Evolutionary conservation across 1,284 basidiomycete genomes (phyloP).

Genomic region (Ceratobasidium theobromae): DNA sequence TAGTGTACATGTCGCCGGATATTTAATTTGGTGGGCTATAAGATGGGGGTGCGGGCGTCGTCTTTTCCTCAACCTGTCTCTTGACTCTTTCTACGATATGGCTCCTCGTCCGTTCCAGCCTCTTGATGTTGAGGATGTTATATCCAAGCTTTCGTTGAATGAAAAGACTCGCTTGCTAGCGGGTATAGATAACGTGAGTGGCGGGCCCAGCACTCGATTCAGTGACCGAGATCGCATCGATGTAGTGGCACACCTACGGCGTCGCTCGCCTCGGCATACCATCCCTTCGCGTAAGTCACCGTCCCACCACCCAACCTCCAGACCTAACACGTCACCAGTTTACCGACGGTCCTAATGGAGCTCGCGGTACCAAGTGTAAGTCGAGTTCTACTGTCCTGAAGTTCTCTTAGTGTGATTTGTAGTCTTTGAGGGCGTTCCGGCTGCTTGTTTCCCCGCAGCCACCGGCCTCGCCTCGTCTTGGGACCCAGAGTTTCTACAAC

Average conservation of each 20-base stretch:
- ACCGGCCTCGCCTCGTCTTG: slow-evolving; percentile 38
- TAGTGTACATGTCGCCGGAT: neutral
- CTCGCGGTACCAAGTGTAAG: slow-evolving; percentile 34
- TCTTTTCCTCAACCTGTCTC: neutral
- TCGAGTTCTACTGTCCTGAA: neutral
- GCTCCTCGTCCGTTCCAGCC: slow-evolving; percentile 32
- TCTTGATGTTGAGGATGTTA: slow-evolving; percentile 33
- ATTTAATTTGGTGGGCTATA: neutral
- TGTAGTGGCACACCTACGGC: slow-evolving; percentile 33
- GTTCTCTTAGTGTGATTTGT: neutral
- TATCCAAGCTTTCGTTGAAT: slow-evolving; percentile 32
- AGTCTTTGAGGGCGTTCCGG: slow-evolving; percentile 28
- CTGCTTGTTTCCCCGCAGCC: slow-evolving; percentile 34
- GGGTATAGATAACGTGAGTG: slow-evolving; percentile 35
- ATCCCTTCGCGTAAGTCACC: slow-evolving; percentile 26
- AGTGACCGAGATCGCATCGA: too few relatives aligned
- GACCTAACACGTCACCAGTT: neutral
- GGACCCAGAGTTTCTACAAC: slow-evolving; percentile 35
- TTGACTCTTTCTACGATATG: neutral
- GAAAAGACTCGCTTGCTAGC: slow-evolving; percentile 36
- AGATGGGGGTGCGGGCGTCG: neutral
- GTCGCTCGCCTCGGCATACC: slow-evolving; percentile 25
- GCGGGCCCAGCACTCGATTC: too few relatives aligned
- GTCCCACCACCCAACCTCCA: neutral
- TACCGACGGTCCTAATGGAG: slow-evolving; percentile 37